Conservation (phyloP, 331 rosid species). For the Cydonia oblonga region DNA sequence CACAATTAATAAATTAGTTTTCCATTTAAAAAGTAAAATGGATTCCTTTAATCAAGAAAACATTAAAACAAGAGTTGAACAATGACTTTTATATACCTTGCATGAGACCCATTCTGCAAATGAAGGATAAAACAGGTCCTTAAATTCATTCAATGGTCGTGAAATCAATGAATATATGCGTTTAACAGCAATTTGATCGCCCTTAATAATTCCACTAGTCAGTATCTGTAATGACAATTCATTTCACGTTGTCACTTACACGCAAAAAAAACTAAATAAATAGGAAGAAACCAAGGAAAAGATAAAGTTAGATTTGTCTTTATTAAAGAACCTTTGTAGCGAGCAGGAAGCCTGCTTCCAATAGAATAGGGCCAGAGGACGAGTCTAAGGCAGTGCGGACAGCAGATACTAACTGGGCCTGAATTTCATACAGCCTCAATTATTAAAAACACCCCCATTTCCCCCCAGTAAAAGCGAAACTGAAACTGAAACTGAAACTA, state of each 20-base stretch:
- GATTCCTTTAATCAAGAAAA: background rate
- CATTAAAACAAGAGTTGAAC: background rate
- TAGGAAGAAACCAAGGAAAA: constrained; percentile 1
- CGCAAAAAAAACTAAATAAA: background rate
- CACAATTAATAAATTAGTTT: constrained; percentile 3
- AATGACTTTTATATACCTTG: constrained; percentile 41
- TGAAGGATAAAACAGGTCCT: constrained; percentile 92
- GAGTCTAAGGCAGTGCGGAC: constrained; percentile 89
- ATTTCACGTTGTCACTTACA: background rate
- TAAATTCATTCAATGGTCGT: constrained; percentile 74
- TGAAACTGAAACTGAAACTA: background rate
- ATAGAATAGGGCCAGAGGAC: constrained; percentile 76
- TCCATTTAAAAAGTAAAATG: background rate
- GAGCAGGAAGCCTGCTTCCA: constrained; percentile 93
- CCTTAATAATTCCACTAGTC: constrained; percentile 89
- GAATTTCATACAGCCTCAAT: constrained; percentile 22
- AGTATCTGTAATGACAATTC: constrained; percentile 48
- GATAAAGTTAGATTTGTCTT: background rate
- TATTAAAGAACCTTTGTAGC: constrained; percentile 72
- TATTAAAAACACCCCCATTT: constrained; percentile 1
- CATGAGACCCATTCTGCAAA: constrained; percentile 99
- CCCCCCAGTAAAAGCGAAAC: background rate
- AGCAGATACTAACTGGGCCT: constrained; percentile 98
- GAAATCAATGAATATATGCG: constrained; percentile 86
- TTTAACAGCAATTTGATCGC: constrained; percentile 81